Base-by-base conservation (phyloP, 1,284 basidiomycete genomes). In the Sanghuangporus sanghuang region DNA sequence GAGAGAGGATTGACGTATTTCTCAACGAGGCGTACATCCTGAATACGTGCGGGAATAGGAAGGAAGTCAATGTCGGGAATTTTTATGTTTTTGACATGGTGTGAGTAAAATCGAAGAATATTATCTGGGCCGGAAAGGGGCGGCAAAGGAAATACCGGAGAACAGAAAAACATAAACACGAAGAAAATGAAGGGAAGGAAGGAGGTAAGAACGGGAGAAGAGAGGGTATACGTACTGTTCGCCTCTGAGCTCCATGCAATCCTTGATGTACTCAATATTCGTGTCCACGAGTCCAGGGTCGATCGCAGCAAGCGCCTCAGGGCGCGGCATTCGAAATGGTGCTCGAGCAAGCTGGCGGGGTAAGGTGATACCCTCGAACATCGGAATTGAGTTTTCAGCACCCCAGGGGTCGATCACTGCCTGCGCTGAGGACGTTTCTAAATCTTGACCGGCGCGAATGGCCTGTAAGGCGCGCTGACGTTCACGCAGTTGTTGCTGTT, bases 211-310 rank as follows among this genome's bases (percentile, higher is more conserved):
- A 21, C 8, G 3, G 38, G 38, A 42, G 38, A 16, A 16, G 3
- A 35, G n/a, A 23, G 35, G 16, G 40, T 6, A 36, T 61, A 75
- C 76, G 63, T 70, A 79, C 78, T 73, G 67, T 52, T 73, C 65
- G 57, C 74, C 72, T 57, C 72, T 71, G 58, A 69, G 67, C 62
- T 73, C 74, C 48, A 80, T 70, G 64, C 69, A 69, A 48, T 74
- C 75, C 50, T 73, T 73, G 48, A 80, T 73, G 65, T 77, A 79
- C 11, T 74, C 66, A 36, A 74, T 67, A 6, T 75, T 73, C 6
- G 76, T 63, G 8, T 71, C 71, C 8, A 62, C 69, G 27, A 79
- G 69, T 21, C 69, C 71, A 14, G 74, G 73, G 53, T 74, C 74
- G 58, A 76, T 71, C 0, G 69, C 68, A 6, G 70, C 70, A 49